Evolutionary conservation across 2,329 filamentous ascomycete genomes (phyloP), one percentile per base, ranked within the genome.

Genomic region (Raffaelea deltoideospora): DNA sequence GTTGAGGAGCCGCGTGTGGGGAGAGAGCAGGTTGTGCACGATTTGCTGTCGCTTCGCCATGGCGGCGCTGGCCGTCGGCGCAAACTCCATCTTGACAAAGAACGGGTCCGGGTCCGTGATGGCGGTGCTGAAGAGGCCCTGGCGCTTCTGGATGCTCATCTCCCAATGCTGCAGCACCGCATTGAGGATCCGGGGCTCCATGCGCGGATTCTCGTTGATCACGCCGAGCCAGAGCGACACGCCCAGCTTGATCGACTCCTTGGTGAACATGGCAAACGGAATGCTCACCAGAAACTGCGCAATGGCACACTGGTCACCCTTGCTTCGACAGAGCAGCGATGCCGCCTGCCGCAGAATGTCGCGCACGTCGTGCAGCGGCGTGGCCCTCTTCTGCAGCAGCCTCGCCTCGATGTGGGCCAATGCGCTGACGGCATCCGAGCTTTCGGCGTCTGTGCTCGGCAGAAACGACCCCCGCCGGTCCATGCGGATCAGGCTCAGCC

Each of bases 171-270:
- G 80, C 10, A 81, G 79, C 48, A 96, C 83, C 53, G 93, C 85
- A 36, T 76, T 77, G 23, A 98, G 60, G 38, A 99, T 75, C 42
- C 86, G 77, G 9, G 88, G 72, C 55, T 94, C 86, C 57, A 95
- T 78, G 38, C 73, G 72, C 3, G 87, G 83, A 50, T 94, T 96
- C 54, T 98, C 90, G 49, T 96, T 90, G 50, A 96, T 92, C 13
- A 96, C 83, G 20, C 90, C 90, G 42, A 95, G 75, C 90, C 90
- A 99, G 7, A 98, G 64, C 4, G 90, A 95, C 26, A 95, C 81
- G 6, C 90, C 92, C 35, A 96, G 73, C 53, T 94, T 93, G 53
- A 98, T 90, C 2, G 87, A 90, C 50, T 93, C 82, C 54, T 93
- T 94, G 5, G 81, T 92, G 54, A 98, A 96, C 33, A 94, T 73